Evolutionary conservation across 1,284 basidiomycete genomes (phyloP).

Genomic region (Ustilago tritici): DNA sequence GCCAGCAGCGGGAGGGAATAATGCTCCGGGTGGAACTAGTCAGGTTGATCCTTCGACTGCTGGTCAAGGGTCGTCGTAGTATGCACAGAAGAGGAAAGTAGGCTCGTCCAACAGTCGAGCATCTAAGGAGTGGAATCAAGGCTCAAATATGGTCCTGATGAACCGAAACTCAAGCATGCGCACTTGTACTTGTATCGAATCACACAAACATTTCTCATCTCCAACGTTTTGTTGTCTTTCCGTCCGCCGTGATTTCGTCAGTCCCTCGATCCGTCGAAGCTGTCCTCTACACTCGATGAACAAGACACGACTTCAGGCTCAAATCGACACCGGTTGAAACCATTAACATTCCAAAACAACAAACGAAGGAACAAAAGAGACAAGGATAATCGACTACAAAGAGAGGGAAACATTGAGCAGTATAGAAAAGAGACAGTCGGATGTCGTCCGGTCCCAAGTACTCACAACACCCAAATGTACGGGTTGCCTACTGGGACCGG

Average conservation of each 20-base stretch:
- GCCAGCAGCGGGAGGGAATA: conserved; percentile 34
- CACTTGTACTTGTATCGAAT: conserved; percentile 24
- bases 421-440: neutral
- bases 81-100: too few species aligned
- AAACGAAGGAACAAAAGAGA: neutral
- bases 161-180: neutral
- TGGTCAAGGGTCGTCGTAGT: neutral
- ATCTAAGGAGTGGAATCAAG: too few species aligned
- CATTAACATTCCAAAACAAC: conserved; percentile 4
- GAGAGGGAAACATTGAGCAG: conserved; percentile 7
- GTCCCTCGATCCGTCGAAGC: too few species aligned
- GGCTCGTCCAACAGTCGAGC: too few species aligned
- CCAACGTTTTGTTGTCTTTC: neutral
- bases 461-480: neutral
- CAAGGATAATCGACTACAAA: too few species aligned
- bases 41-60: conserved; percentile 25
- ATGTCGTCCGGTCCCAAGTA: neutral
- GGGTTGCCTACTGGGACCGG: neutral
- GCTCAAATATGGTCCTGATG: neutral
- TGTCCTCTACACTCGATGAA: too few species aligned
- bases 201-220: neutral
- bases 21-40: conserved; percentile 50
- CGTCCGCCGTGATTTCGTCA: neutral
- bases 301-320: neutral
- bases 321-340: neutral